A percentile compares a stretch with the other conserved stretches of the same genome.
These are phyloP conservation scores for Sporothrix euskadiensis DNA, from an alignment of 2,329 filamentous ascomycete species.

Conservation along the genomic window DNA sequence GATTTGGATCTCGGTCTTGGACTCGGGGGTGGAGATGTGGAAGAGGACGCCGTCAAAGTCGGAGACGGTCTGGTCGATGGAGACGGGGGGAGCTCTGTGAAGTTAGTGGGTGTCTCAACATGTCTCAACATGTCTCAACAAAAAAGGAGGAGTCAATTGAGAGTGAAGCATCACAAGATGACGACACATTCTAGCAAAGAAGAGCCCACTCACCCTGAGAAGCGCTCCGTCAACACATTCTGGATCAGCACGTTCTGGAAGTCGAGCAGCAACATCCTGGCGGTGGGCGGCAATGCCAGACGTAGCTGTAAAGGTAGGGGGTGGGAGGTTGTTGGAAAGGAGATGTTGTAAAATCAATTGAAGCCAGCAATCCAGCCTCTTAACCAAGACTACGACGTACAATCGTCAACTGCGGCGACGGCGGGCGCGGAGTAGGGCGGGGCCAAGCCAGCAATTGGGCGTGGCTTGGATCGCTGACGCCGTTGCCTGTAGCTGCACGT, in stretches of 20 bases:
- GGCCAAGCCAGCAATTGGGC: neutral
- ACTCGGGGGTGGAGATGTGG: conserved; percentile 93
- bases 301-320: neutral
- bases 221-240: conserved; percentile 90
- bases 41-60: conserved; percentile 99
- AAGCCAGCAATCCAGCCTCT: neutral
- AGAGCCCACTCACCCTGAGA: conserved; percentile 67
- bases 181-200: neutral
- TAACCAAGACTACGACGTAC: neutral
- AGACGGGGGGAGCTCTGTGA: conserved; percentile 73
- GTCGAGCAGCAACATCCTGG: conserved; percentile 86
- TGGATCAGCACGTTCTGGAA: conserved; percentile 99
- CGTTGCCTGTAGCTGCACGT: conserved; percentile 21
- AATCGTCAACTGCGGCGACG: conserved; percentile 14
- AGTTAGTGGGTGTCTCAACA: neutral
- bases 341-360: neutral
- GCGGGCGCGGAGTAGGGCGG: conserved; percentile 19
- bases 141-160: neutral
- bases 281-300: conserved; percentile 23
- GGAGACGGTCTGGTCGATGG: conserved; percentile 96
- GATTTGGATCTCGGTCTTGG: conserved; percentile 90
- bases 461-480: conserved; percentile 9
- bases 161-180: neutral
- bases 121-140: too few relatives aligned
- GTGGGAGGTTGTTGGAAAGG: neutral